A percentile compares a stretch with the other conserved stretches of the same genome.
Conservation (phyloP, 2,329 filamentous ascomycete genomes). For the Mariannaea elegans region DNA sequence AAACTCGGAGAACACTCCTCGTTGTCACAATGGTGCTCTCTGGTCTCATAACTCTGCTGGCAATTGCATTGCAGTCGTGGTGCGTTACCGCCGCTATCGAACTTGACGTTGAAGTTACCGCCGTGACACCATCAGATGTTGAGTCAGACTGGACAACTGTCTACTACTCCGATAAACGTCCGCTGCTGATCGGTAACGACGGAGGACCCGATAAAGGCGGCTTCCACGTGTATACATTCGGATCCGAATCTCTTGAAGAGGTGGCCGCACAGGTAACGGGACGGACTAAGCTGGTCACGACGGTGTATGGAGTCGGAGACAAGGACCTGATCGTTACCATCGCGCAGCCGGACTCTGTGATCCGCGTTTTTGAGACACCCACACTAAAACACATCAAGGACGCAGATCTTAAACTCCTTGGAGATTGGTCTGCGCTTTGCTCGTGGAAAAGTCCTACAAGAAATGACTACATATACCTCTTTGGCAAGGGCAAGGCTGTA, state of each 20-base stretch:
- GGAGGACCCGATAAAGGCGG: conserved; percentile 54
- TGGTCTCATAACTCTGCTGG: conserved; percentile 31
- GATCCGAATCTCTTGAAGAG: conserved; percentile 43
- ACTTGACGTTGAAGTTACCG: conserved; percentile 43
- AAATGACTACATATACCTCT: conserved; percentile 55
- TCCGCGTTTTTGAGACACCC: conserved; percentile 50
- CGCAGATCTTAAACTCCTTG: conserved; percentile 47
- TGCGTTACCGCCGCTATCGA: conserved; percentile 29
- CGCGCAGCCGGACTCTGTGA: conserved; percentile 52
- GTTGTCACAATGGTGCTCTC: conserved; percentile 32
- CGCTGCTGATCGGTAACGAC: conserved; percentile 57
- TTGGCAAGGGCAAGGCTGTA: conserved; percentile 52
- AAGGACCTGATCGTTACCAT: conserved; percentile 53
- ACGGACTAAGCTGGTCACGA: conserved; percentile 55
- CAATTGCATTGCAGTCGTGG: conserved; percentile 29
- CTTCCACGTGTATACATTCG: conserved; percentile 49
- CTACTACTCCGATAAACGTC: conserved; percentile 47
- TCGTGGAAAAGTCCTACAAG: conserved; percentile 53
- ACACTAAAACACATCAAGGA: conserved; percentile 43
- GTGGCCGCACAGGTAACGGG: conserved; percentile 47
- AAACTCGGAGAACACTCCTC: conserved; percentile 17
- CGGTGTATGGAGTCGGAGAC: conserved; percentile 47
- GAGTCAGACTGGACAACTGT: conserved; percentile 53
- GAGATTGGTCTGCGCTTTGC: conserved; percentile 59
- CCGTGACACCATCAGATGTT: conserved; percentile 45